Evolutionary conservation across 345 rosid species (phyloP).

Genomic region (Acer campestre): DNA sequence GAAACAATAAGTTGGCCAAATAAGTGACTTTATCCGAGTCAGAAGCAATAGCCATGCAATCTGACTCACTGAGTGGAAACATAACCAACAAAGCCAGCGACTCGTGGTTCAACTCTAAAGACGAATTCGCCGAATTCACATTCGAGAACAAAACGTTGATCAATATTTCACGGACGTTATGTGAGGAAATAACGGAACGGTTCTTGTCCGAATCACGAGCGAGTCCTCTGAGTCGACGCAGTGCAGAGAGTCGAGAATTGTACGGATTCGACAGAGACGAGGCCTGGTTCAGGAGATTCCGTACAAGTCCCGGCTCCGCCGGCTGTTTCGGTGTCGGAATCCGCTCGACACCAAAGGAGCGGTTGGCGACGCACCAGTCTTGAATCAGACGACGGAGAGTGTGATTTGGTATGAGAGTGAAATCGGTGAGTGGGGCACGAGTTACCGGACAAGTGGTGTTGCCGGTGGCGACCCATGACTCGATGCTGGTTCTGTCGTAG

Average conservation of each 20-base stretch:
- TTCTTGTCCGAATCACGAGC: constrained; percentile 93
- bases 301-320: constrained; percentile 73
- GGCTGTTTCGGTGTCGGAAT: constrained; percentile 98
- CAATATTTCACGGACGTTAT: constrained; percentile 54
- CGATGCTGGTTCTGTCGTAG: constrained; percentile 94
- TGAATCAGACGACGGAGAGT: constrained; percentile 97
- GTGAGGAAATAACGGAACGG: constrained; percentile 61
- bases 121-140: constrained; percentile 30
- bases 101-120: constrained; percentile 57
- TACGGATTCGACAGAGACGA: constrained; percentile 43
- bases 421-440: constrained; percentile 70
- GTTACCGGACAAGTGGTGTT: constrained; percentile 95
- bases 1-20: constrained; percentile 54
- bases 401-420: constrained; percentile 93
- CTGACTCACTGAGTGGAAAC: constrained; percentile 67
- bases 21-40: constrained; percentile 45
- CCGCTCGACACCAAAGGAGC: constrained; percentile 73
- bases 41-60: constrained; percentile 61
- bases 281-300: constrained; percentile 63
- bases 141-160: constrained; percentile 48
- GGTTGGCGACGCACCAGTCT: constrained; percentile 95
- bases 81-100: constrained; percentile 64
- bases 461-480: constrained; percentile 94
- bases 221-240: constrained; percentile 76
- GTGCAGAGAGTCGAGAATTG: constrained; percentile 65